phyloP scores from a whole-genome alignment of 2,329 filamentous ascomycete species.

The Pseudofabraea citricarpa region DNA sequence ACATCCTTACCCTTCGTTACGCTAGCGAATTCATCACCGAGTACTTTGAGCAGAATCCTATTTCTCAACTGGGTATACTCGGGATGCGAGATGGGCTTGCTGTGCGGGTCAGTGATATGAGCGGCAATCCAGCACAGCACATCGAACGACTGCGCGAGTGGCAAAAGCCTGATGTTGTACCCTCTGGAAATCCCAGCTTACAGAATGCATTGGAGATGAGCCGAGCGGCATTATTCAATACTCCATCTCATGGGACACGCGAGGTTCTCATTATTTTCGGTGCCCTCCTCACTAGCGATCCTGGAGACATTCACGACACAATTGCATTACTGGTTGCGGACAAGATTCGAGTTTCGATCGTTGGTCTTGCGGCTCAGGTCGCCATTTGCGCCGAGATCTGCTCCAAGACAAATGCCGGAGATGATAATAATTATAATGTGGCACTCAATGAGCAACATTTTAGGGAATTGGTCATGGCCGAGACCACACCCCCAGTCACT shows the following conservation, averaged over 20 bases:
- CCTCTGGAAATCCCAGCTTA: conserved; percentile 74
- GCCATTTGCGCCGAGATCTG: conserved; percentile 90
- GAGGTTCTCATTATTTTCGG: conserved; percentile 92
- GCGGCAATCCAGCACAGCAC: conserved; percentile 87
- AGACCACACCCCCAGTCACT: conserved; percentile 85
- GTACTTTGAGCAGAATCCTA: conserved; percentile 98
- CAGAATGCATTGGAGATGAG: conserved; percentile 98
- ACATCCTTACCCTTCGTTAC: conserved; percentile 76
- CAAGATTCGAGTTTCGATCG: conserved; percentile 80
- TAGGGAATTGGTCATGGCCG: conserved; percentile 79
- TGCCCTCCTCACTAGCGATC: conserved; percentile 83
- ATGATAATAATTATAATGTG: conserved; percentile 72
- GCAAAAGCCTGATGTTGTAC: conserved; percentile 61
- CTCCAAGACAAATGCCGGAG: conserved; percentile 78
- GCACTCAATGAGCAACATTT: conserved; percentile 86
- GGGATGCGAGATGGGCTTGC: conserved; percentile 93
- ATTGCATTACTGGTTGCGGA: conserved; percentile 74
- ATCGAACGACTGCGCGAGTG: conserved; percentile 69
- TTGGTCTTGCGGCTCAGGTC: conserved; percentile 87
- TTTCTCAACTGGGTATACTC: conserved; percentile 88
- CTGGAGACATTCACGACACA: conserved; percentile 91
- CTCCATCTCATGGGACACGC: conserved; percentile 86
- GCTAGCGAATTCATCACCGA: conserved; percentile 85
- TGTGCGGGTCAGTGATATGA: conserved; percentile 79
- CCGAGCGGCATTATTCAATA: conserved; percentile 84